Evolutionary conservation across 768 basidiomycete genomes (phyloP).

Genomic region (Suillus tomentosus): DNA sequence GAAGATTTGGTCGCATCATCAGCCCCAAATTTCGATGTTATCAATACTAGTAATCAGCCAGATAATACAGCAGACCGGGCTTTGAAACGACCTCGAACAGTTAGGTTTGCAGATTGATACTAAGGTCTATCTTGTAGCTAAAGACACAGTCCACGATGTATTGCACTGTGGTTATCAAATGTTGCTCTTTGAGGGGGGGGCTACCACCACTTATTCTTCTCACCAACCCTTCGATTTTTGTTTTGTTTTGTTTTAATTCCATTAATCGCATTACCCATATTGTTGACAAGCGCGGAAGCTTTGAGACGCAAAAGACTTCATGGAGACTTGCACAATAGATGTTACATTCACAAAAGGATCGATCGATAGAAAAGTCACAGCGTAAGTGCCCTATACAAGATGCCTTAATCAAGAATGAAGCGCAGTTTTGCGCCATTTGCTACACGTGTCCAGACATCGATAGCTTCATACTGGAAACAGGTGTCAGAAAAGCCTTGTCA

Average conservation of each 20-base stretch:
- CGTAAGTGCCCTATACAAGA: neutral
- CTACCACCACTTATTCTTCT: neutral
- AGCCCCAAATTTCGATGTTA: neutral
- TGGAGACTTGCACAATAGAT: neutral
- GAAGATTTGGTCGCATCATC: neutral
- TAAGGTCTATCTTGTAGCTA: neutral
- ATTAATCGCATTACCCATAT: neutral
- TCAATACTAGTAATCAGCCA: constrained; percentile 1
- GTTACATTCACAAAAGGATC: neutral
- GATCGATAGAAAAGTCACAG: neutral
- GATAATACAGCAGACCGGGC: neutral
- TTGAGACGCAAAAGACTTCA: neutral
- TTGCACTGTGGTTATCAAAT: neutral
- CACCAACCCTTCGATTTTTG: too few species aligned
- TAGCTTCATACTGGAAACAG: constrained; percentile 74
- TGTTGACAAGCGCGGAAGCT: neutral
- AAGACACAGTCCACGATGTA: neutral
- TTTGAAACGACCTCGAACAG: constrained; percentile 6
- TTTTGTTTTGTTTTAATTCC: neutral
- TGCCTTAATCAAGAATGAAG: constrained; percentile 46
- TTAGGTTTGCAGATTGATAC: neutral
- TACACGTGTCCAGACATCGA: constrained; percentile 80
- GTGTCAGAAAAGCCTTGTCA: constrained; percentile 15
- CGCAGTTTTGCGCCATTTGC: constrained; percentile 82
- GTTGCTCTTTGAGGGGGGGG: too few species aligned